These are phyloP conservation scores for Aspergillus niger DNA, from an alignment of 2,329 filamentous ascomycete genomes.

Conservation along the genomic window DNA sequence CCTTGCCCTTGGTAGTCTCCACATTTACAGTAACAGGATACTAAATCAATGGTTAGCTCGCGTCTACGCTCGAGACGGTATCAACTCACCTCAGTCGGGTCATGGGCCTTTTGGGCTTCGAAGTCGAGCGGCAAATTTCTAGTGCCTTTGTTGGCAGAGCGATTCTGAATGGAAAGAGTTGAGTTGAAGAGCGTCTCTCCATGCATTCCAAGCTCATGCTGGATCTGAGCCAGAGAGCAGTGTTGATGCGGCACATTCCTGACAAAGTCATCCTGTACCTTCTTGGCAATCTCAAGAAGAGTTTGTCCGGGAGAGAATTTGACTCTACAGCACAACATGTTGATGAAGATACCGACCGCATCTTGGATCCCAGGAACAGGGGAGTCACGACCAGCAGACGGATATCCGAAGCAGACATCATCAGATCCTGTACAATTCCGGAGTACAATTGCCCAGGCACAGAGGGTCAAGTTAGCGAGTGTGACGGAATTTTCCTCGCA, in stretches of 20 bases:
- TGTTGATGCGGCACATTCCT: constrained; percentile 52
- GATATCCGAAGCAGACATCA: constrained; percentile 47
- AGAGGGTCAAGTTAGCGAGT: constrained; percentile 40
- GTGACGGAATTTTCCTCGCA: constrained; percentile 36
- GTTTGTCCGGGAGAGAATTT: constrained; percentile 37
- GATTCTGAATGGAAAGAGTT: constrained; percentile 45
- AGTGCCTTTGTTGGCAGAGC: constrained; percentile 25
- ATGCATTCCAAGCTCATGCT: constrained; percentile 42
- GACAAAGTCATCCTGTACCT: constrained; percentile 51
- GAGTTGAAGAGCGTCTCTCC: constrained; percentile 46
- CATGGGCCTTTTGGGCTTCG: constrained; percentile 35
- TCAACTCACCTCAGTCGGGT: constrained; percentile 40
- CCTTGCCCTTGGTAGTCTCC: constrained; percentile 37
- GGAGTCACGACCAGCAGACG: constrained; percentile 47
- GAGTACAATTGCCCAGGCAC: constrained; percentile 44
- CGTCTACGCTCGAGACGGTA: not conserved
- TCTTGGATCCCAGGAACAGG: constrained; percentile 49
- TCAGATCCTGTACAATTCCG: constrained; percentile 34
- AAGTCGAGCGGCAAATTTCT: constrained; percentile 34
- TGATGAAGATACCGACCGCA: constrained; percentile 55
- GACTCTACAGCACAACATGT: constrained; percentile 57
- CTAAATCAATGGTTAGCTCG: constrained; percentile 24
- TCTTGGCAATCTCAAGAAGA: constrained; percentile 45
- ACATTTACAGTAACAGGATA: constrained; percentile 45
- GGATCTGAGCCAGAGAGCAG: constrained; percentile 53